phyloP scores from a whole-genome alignment of 176 grass and related monocot species.

The Rhipidocladum racemiflorum region DNA sequence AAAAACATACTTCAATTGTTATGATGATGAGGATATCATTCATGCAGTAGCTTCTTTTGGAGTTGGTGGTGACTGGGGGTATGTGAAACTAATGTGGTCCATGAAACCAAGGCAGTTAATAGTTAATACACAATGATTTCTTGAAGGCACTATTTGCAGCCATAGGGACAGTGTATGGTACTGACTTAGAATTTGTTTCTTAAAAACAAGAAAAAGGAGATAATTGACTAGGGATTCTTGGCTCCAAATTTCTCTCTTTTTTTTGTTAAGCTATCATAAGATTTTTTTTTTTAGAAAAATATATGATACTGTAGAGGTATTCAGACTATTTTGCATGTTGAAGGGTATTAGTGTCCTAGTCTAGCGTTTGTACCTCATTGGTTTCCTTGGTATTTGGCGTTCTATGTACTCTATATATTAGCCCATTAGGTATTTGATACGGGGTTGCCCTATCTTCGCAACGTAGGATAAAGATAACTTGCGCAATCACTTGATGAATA shows the following conservation, averaged over 20 bases:
- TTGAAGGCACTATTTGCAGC: background rate
- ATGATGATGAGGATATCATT: background rate
- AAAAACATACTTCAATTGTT: background rate
- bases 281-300: too few relatives aligned
- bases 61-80: background rate
- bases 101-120: background rate
- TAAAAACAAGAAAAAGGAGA: background rate
- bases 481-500: too few relatives aligned
- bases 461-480: too few relatives aligned
- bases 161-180: background rate
- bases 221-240: background rate
- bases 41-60: background rate
- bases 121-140: background rate
- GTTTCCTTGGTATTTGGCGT: too few relatives aligned
- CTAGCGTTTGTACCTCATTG: too few relatives aligned
- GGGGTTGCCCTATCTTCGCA: too few relatives aligned
- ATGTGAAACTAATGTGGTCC: background rate
- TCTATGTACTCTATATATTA: too few relatives aligned
- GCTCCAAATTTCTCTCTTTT: background rate
- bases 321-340: too few relatives aligned
- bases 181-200: background rate
- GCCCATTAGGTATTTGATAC: too few relatives aligned
- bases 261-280: too few relatives aligned
- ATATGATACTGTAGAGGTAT: too few relatives aligned
- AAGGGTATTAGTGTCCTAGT: too few relatives aligned